Percentiles rank a stretch among this genome's conserved stretches.
Conservation (phyloP, 768 basidiomycete genomes). For the Pulveroboletus frians region DNA sequence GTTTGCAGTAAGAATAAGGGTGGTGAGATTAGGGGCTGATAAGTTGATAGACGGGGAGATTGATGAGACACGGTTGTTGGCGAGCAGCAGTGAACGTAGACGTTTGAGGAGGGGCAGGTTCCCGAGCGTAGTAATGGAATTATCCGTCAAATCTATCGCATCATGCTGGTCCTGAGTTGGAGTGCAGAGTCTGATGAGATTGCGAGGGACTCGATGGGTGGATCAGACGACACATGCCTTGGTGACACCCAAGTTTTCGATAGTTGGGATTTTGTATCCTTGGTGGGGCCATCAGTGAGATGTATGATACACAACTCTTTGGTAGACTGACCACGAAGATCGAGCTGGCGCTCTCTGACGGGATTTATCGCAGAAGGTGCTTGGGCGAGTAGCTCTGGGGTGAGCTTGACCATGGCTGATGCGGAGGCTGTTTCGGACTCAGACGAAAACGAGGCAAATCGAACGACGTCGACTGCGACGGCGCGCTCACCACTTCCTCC, state of each 20-base stretch:
- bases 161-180: slow-evolving; percentile 78
- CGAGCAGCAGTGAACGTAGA: slow-evolving; percentile 75
- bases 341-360: slow-evolving; percentile 84
- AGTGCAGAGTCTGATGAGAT: slow-evolving; percentile 14
- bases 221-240: slow-evolving; percentile 46
- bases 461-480: slow-evolving; percentile 3
- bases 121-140: slow-evolving; percentile 73
- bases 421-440: slow-evolving; percentile 32
- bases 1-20: slow-evolving; percentile 82
- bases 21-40: slow-evolving; percentile 78
- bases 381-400: slow-evolving; percentile 86
- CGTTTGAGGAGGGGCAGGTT: slow-evolving; percentile 87
- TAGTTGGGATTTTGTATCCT: slow-evolving; percentile 93
- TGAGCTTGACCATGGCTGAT: slow-evolving; percentile 73
- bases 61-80: slow-evolving; percentile 83
- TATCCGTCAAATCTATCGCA: slow-evolving; percentile 91
- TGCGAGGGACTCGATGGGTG: slow-evolving; percentile 4
- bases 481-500: slow-evolving; percentile 10
- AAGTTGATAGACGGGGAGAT: slow-evolving; percentile 80
- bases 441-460: slow-evolving; percentile 24
- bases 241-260: slow-evolving; percentile 95
- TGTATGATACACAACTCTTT: slow-evolving; percentile 8
- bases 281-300: slow-evolving; percentile 20
- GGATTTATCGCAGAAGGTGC: slow-evolving; percentile 75
- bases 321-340: slow-evolving; percentile 67